phyloP scores from a whole-genome alignment of 192 early-diverging fungal genomes.

The Blastocladiella britannica region DNA sequence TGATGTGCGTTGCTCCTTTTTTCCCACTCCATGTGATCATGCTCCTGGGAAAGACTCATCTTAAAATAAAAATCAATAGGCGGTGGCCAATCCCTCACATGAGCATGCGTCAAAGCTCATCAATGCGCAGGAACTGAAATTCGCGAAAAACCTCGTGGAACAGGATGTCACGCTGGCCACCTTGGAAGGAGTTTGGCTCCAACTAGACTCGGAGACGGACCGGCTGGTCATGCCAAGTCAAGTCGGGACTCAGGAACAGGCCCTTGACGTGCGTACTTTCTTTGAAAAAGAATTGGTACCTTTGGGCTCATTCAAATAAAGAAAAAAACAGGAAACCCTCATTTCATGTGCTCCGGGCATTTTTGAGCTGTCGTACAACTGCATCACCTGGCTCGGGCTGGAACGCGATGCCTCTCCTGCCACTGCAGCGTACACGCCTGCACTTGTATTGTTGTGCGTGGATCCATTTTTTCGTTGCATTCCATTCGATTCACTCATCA shows the following conservation, averaged over 20 bases:
- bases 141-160: neutral
- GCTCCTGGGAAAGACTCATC: no score
- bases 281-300: no score
- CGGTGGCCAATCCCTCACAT: neutral
- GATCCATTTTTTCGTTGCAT: no score
- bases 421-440: neutral
- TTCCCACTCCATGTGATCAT: neutral
- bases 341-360: neutral
- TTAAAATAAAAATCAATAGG: neutral
- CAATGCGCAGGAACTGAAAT: neutral
- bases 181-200: neutral
- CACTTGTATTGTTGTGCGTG: no score
- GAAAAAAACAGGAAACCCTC: neutral
- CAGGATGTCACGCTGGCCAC: neutral
- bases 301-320: no score
- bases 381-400: neutral
- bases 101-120: neutral
- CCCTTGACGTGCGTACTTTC: neutral
- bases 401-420: neutral
- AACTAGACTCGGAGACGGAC: neutral
- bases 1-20: neutral
- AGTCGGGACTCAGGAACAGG: neutral
- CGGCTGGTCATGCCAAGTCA: neutral
- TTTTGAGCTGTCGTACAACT: neutral
- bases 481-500: no score